phyloP scores from a whole-genome alignment of 192 early-diverging fungal species.

The Backusella sp. region DNA sequence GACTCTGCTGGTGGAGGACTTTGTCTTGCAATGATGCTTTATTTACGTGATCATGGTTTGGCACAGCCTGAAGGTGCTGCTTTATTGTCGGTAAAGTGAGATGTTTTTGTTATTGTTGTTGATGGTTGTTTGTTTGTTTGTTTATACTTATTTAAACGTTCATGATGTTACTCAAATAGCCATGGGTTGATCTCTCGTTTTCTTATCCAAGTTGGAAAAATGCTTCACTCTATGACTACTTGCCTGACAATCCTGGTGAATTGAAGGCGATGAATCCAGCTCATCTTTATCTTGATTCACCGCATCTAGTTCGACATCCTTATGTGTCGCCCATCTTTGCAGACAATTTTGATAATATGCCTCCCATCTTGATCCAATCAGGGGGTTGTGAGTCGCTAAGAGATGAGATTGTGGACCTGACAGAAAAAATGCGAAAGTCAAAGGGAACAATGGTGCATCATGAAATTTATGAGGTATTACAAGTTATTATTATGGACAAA shows the following conservation, averaged over 20 bases:
- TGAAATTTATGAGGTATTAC: constrained; percentile 30
- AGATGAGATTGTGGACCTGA: constrained; percentile 44
- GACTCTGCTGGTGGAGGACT: constrained; percentile 77
- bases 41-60: constrained; percentile 54
- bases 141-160: constrained; percentile 6
- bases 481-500: not conserved
- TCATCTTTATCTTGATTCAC: constrained; percentile 39
- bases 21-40: constrained; percentile 55
- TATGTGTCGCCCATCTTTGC: constrained; percentile 57
- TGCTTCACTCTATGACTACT: constrained; percentile 35
- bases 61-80: constrained; percentile 50
- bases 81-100: constrained; percentile 55
- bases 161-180: constrained; percentile 24
- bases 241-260: constrained; percentile 30
- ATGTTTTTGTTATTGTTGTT: not conserved
- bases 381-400: constrained; percentile 47
- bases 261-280: constrained; percentile 43
- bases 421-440: constrained; percentile 29
- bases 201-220: constrained; percentile 47
- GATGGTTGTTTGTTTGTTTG: not conserved
- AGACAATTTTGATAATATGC: constrained; percentile 40
- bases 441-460: constrained; percentile 19
- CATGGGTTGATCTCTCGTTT: constrained; percentile 57
- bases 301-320: constrained; percentile 42
- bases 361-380: constrained; percentile 53